phyloP scores from a whole-genome alignment of 768 basidiomycete genomes.

The Amanita pallidorosea region DNA sequence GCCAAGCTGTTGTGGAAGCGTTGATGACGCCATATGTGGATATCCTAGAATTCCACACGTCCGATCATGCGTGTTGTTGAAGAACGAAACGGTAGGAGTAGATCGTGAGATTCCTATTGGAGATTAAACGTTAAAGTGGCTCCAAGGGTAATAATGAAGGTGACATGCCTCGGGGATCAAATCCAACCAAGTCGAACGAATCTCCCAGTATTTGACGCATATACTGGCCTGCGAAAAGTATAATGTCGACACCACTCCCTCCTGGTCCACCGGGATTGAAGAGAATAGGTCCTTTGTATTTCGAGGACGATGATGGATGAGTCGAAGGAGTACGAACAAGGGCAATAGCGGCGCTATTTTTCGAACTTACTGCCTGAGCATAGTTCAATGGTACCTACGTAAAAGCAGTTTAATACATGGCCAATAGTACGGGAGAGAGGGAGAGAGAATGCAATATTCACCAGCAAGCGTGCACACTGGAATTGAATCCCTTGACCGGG shows the following conservation, averaged over 20 bases:
- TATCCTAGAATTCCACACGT: not conserved
- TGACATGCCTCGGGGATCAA: constrained; percentile 26
- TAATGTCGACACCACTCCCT: constrained; percentile 19
- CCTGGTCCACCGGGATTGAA: constrained; percentile 26
- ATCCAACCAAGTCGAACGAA: constrained; percentile 34
- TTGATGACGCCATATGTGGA: not conserved
- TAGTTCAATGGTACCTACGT: too few relatives aligned
- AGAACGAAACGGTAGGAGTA: not conserved
- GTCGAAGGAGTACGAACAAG: constrained; percentile 28
- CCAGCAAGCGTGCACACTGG: too few relatives aligned
- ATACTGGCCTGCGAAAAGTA: constrained; percentile 13
- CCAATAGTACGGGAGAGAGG: too few relatives aligned
- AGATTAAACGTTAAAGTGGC: not conserved
- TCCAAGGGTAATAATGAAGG: not conserved
- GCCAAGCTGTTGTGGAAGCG: not conserved
- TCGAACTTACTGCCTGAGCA: too few relatives aligned
- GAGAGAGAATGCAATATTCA: too few relatives aligned
- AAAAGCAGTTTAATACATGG: too few relatives aligned
- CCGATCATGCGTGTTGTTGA: not conserved
- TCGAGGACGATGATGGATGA: constrained; percentile 12
- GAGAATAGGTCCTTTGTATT: constrained; percentile 27
- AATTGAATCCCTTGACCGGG: too few relatives aligned
- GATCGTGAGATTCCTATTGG: not conserved
- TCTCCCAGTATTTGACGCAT: constrained; percentile 25
- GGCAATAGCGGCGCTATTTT: too few relatives aligned